Conservation (phyloP, 2,329 filamentous ascomycete genomes). For the Aspergillus calidoustus region DNA sequence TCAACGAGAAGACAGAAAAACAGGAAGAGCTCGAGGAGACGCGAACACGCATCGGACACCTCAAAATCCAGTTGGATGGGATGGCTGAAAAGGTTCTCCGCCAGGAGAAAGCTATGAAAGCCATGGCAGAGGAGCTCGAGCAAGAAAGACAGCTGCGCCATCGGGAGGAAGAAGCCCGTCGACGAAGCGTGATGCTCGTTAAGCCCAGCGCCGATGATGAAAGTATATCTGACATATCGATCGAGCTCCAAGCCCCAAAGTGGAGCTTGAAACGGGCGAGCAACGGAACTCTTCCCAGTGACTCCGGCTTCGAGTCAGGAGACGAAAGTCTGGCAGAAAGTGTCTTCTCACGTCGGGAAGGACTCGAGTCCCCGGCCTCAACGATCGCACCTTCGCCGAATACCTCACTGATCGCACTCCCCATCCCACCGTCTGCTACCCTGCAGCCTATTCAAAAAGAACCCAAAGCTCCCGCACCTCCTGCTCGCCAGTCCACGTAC, state of each 20-base stretch:
- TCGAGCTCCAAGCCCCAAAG: slow-evolving; percentile 40
- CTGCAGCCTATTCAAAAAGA: slow-evolving; percentile 39
- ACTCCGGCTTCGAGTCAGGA: slow-evolving; percentile 65
- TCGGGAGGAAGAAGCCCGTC: slow-evolving; percentile 45
- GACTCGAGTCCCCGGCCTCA: slow-evolving; percentile 40
- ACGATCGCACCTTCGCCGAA: slow-evolving; percentile 44
- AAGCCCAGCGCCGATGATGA: slow-evolving; percentile 38
- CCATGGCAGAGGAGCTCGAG: slow-evolving; percentile 54
- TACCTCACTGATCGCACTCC: slow-evolving; percentile 39
- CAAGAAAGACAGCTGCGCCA: slow-evolving; percentile 47
- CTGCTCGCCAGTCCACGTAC: slow-evolving; percentile 41
- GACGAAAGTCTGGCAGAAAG: slow-evolving; percentile 57
- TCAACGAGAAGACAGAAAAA: slow-evolving; percentile 61
- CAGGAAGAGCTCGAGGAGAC: slow-evolving; percentile 66
- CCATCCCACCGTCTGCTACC: slow-evolving; percentile 38
- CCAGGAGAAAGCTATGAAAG: slow-evolving; percentile 61
- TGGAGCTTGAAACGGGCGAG: slow-evolving; percentile 44
- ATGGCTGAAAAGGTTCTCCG: slow-evolving; percentile 61
- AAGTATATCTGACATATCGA: slow-evolving; percentile 36
- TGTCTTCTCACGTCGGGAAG: slow-evolving; percentile 50
- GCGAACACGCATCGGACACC: slow-evolving; percentile 59
- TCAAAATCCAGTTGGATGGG: slow-evolving; percentile 65
- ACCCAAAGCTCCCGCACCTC: slow-evolving; percentile 27
- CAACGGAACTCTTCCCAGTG: slow-evolving; percentile 50
- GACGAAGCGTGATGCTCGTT: slow-evolving; percentile 38